A percentile compares a stretch with the other conserved stretches of the same genome.
Evolutionary conservation across 306 rosid genomes (phyloP).

Genomic region (Argentina anserina): DNA sequence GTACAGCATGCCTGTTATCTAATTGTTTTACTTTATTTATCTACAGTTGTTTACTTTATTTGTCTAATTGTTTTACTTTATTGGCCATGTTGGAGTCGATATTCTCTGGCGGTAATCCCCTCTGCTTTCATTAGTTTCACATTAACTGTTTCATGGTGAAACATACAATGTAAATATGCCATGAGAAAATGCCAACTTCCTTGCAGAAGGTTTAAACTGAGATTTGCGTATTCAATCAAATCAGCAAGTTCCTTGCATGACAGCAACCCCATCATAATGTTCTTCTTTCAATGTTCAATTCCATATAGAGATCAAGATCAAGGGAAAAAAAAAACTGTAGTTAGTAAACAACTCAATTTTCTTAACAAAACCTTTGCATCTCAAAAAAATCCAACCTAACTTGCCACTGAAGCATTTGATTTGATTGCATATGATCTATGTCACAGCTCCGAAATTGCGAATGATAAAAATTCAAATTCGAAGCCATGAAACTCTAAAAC

Average conservation of each 20-base stretch:
- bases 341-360: neutral
- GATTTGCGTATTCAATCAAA: neutral
- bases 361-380: neutral
- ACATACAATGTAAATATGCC: no score
- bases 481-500: no score
- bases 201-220: neutral
- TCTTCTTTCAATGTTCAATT: neutral
- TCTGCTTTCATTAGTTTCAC: no score
- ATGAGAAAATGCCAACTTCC: neutral
- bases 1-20: neutral
- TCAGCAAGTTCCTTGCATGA: no score
- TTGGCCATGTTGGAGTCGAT: no score
- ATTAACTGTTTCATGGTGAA: neutral
- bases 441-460: no score
- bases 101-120: no score
- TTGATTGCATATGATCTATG: conserved; percentile 3
- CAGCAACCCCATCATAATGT: neutral
- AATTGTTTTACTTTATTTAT: neutral
- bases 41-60: neutral
- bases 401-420: conserved; percentile 5
- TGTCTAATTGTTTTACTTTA: no score
- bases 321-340: neutral
- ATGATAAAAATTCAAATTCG: no score
- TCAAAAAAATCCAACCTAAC: neutral
- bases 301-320: neutral